A percentile compares a stretch with the other conserved stretches of the same genome.
Conservation (phyloP, 805 yeast species). For the Candida michaelii region DNA sequence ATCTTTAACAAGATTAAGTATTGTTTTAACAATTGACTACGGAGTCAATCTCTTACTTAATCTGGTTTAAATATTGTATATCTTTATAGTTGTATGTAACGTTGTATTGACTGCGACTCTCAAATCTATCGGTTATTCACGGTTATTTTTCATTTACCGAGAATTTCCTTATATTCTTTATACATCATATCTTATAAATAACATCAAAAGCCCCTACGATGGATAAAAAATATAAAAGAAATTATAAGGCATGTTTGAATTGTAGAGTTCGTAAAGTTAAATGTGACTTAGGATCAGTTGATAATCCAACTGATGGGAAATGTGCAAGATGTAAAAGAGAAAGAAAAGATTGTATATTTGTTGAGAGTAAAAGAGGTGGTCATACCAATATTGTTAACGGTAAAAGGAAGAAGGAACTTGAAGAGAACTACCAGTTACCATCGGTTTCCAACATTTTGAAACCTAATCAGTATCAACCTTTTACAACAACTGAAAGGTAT, state of each 20-base stretch:
- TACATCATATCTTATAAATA: neutral
- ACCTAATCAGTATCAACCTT: neutral
- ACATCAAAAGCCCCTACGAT: no score
- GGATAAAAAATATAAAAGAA: slow-evolving; percentile 49
- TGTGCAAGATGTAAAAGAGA: slow-evolving; percentile 86
- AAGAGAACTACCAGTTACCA: slow-evolving; percentile 10
- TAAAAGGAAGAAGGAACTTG: slow-evolving; percentile 41
- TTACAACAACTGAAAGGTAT: no score
- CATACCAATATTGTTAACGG: slow-evolving; percentile 38
- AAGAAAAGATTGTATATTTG: slow-evolving; percentile 74
- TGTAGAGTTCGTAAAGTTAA: slow-evolving; percentile 82
- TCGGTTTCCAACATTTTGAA: slow-evolving; percentile 19
- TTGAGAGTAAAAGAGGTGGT: slow-evolving; percentile 37
- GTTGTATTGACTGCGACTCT: slow-evolving; percentile 1
- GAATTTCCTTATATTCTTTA: neutral
- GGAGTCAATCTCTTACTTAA: no score
- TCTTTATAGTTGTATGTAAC: slow-evolving; percentile 2
- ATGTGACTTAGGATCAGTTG: slow-evolving; percentile 81
- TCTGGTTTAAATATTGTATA: no score
- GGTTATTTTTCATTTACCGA: slow-evolving; percentile 8
- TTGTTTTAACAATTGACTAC: no score
- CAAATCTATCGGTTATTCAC: slow-evolving; percentile 11
- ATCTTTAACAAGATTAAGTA: no score
- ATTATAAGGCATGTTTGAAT: slow-evolving; percentile 80
- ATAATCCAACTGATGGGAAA: slow-evolving; percentile 73